Base-by-base conservation (phyloP, 2,329 filamentous ascomycete genomes). In the Madurella fahalii region DNA sequence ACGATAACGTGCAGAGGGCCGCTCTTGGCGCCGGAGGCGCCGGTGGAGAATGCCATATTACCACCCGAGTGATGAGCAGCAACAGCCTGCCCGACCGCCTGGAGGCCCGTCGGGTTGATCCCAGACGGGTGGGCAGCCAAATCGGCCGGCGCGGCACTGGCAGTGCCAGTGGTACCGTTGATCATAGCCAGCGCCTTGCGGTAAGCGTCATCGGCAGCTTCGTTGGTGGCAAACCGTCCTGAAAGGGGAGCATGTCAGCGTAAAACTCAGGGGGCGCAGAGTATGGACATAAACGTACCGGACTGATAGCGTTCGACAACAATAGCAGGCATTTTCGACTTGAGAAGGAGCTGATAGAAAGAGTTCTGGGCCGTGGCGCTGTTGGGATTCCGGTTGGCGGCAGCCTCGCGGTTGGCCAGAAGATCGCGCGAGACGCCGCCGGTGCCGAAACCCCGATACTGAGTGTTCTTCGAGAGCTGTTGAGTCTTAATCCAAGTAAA, bases 1-100 rank as follows among this genome's bases (percentile, higher is more conserved):
- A 99, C 90, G 12, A 97, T 89, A 41, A 99, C 94, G 67, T 97
- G 92, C 30, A 99, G 82, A n/a, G 93, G 93, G 45, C 88, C 84
- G 39, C 86, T 85, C 72, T 92, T 95, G 30, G 79, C 81, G 34
- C 91, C 91, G 47, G 79, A 82, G 90, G 91, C 31, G 71, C 70
- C 56, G 73, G 73, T 54, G 73, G 77, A 72, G 18, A 77, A 70
- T 9, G 84, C 80, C 56, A 88, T 73, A 66, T 87, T 87, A 42
- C 83, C 83, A 50, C 87, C 88, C 49, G 81, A 78, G 48, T 80
- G 80, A 48, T 83, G 83, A 49, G 89, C 89, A 49, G 88, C 89
- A 50, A 94, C 81, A 49, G 90, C 90, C 71, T 95, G 89, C 40
- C 87, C 89, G 50, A 94, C 82, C 50, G 89, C 87, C 69, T 93